Conservation (phyloP, 2,329 filamentous ascomycete genomes). For the Alternaria gansuensis region DNA sequence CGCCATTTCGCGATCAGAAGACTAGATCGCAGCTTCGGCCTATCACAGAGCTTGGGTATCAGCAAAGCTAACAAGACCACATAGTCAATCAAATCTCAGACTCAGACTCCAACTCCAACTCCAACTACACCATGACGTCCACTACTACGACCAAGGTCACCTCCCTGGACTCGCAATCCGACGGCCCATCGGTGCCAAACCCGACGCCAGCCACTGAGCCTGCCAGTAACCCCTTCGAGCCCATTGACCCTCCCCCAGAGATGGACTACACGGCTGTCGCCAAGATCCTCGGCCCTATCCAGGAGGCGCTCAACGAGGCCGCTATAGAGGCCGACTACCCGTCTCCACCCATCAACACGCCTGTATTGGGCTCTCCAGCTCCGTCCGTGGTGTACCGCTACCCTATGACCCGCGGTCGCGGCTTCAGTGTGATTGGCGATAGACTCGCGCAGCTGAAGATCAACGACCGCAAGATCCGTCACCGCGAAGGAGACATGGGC, state of each 20-base stretch:
- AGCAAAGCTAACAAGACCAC: neutral
- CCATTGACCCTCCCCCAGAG: conserved; percentile 26
- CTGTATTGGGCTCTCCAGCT: conserved; percentile 38
- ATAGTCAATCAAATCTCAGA: neutral
- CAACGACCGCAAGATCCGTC: conserved; percentile 27
- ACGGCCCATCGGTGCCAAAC: conserved; percentile 34
- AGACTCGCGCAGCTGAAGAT: conserved; percentile 76
- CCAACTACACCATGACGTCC: conserved; percentile 12
- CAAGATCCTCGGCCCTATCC: conserved; percentile 40
- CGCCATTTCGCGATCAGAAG: neutral
- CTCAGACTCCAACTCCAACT: neutral
- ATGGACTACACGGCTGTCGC: conserved; percentile 42
- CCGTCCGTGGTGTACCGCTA: conserved; percentile 33
- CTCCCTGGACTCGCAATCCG: conserved; percentile 35
- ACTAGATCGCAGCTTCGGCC: neutral
- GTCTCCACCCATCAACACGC: conserved; percentile 46
- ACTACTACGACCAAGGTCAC: conserved; percentile 28
- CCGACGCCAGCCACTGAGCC: conserved; percentile 40
- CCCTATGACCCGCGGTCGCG: conserved; percentile 45
- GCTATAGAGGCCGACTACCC: conserved; percentile 44
- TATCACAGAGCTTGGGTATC: neutral
- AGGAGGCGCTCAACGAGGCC: conserved; percentile 44
- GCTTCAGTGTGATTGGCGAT: conserved; percentile 84
- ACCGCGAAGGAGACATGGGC: conserved; percentile 26
- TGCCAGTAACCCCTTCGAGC: conserved; percentile 20